A percentile compares a stretch with the other conserved stretches of the same genome.
phyloP scores from a whole-genome alignment of 306 rosid species.

The Citrullus colocynthis region DNA sequence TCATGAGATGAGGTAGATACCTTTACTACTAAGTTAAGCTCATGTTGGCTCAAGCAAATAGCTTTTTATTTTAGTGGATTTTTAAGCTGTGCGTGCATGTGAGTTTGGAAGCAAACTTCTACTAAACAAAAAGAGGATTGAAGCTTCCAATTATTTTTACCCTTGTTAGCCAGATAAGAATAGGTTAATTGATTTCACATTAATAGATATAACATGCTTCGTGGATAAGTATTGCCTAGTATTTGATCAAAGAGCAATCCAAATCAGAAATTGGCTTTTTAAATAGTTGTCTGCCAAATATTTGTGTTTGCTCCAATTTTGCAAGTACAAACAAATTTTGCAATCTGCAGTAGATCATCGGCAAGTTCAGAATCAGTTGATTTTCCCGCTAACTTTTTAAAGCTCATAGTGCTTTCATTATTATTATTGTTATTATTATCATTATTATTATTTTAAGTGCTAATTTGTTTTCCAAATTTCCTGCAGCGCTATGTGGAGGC shows the following conservation, averaged over 20 bases:
- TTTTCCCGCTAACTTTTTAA: not conserved
- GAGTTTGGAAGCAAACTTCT: not conserved
- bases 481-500: slow-evolving; percentile 95
- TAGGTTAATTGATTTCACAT: not conserved
- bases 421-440: too few relatives aligned
- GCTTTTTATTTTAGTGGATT: not conserved
- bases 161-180: not conserved
- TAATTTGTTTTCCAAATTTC: not conserved
- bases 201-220: slow-evolving; percentile 2
- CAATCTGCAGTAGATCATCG: not conserved
- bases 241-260: not conserved
- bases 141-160: not conserved
- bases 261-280: not conserved
- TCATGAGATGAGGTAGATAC: not conserved
- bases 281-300: not conserved
- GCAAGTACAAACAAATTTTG: not conserved
- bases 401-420: not conserved
- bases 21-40: not conserved
- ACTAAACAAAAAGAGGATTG: not conserved
- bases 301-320: not conserved
- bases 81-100: not conserved
- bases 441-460: not conserved
- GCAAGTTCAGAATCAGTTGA: not conserved
- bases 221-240: not conserved
- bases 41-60: not conserved